A percentile compares a stretch with the other conserved stretches of the same genome.
phyloP scores from a whole-genome alignment of 2,329 filamentous ascomycete genomes.

The Fusarium nodosum region DNA sequence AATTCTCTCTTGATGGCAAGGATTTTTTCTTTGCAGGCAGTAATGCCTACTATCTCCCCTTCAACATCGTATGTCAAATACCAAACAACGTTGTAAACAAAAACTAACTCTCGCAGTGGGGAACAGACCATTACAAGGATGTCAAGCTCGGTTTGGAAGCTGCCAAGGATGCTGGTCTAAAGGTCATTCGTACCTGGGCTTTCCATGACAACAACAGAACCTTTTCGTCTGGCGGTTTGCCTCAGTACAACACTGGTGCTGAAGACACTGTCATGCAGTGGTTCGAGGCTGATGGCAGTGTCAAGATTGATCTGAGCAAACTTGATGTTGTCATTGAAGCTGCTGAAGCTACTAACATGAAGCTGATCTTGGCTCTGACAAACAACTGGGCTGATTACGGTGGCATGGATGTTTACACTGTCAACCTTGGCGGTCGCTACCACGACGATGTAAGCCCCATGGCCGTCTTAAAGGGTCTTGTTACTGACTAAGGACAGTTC shows the following conservation, averaged over 20 bases:
- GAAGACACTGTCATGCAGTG: slow-evolving; percentile 61
- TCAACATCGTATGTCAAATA: slow-evolving; percentile 60
- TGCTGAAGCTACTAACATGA: slow-evolving; percentile 63
- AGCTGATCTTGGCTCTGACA: slow-evolving; percentile 67
- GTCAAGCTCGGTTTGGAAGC: slow-evolving; percentile 16
- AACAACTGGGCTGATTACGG: slow-evolving; percentile 73
- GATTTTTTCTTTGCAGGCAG: slow-evolving; percentile 69
- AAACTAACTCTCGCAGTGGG: slow-evolving; percentile 28
- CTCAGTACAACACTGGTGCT: slow-evolving; percentile 61
- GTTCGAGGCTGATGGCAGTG: slow-evolving; percentile 25
- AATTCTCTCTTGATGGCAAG: slow-evolving; percentile 67
- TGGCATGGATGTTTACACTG: slow-evolving; percentile 71
- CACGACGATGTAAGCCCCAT: slow-evolving; percentile 51
- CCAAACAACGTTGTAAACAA: not conserved
- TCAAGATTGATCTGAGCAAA: slow-evolving; percentile 29
- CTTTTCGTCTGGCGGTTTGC: slow-evolving; percentile 51
- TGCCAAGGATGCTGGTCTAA: slow-evolving; percentile 32
- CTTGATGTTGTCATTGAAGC: slow-evolving; percentile 49
- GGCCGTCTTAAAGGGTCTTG: fast-evolving
- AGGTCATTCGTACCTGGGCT: slow-evolving; percentile 32
- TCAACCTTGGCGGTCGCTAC: slow-evolving; percentile 66
- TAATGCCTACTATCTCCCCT: slow-evolving; percentile 70
- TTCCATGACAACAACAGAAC: slow-evolving; percentile 37
- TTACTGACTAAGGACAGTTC: slow-evolving; percentile 53
- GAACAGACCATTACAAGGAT: slow-evolving; percentile 50